phyloP scores from a whole-genome alignment of 495 filamentous ascomycete species.

The Aspergillus carlsbadensis region DNA sequence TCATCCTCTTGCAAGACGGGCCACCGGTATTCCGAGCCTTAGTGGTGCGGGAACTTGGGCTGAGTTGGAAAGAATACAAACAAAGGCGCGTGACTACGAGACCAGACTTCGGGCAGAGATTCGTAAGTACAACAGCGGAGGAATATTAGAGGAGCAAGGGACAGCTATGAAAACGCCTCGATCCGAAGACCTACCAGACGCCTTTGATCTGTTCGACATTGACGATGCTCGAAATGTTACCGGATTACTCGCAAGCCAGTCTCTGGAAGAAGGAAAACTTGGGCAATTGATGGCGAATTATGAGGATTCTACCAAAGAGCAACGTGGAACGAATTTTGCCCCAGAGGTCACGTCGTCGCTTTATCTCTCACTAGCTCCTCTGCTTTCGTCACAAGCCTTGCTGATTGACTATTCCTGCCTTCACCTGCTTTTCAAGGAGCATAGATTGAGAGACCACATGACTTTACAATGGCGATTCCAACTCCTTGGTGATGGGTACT shows the following conservation, averaged over 20 bases:
- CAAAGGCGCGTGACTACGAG: slow-evolving; percentile 64
- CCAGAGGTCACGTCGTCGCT: slow-evolving; percentile 73
- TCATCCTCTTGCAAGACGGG: slow-evolving; percentile 64
- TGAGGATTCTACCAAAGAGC: slow-evolving; percentile 10
- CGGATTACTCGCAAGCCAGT: slow-evolving; percentile 26
- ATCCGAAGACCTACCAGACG: slow-evolving; percentile 17
- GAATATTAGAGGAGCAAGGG: background rate
- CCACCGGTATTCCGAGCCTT: slow-evolving; percentile 54
- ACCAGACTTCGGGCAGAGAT: slow-evolving; percentile 43
- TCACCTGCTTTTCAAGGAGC: slow-evolving; percentile 73
- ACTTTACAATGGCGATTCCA: slow-evolving; percentile 76
- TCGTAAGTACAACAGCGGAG: slow-evolving; percentile 33
- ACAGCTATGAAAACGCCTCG: background rate
- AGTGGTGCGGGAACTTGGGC: slow-evolving; percentile 77
- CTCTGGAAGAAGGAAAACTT: slow-evolving; percentile 31
- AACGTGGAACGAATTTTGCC: slow-evolving; percentile 42
- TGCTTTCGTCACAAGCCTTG: slow-evolving; percentile 70
- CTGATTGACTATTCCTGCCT: slow-evolving; percentile 77
- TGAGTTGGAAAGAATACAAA: slow-evolving; percentile 62
- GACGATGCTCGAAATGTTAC: slow-evolving; percentile 28
- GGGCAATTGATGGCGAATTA: slow-evolving; percentile 24
- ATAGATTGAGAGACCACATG: slow-evolving; percentile 73
- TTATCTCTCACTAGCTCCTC: slow-evolving; percentile 70
- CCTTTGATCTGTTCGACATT: slow-evolving; percentile 42
- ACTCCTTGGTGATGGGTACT: slow-evolving; percentile 79